These are phyloP conservation scores for Lantana camara DNA, from an alignment of 257 asterid genomes.

Conservation along the genomic window DNA sequence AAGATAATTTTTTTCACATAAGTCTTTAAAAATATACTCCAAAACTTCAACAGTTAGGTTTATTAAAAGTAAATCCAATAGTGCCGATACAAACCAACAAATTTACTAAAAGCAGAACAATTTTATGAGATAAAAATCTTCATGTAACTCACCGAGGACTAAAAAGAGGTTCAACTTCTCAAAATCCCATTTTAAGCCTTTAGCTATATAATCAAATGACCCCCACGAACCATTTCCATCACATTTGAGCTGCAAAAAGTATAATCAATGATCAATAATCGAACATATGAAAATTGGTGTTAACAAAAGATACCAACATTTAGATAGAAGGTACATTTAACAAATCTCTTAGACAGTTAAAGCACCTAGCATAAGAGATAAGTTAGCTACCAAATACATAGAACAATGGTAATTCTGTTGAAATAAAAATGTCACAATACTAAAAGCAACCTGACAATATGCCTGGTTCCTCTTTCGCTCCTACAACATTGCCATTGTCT, in stretches of 20 bases:
- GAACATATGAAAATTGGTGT: background rate
- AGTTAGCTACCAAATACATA: constrained; percentile 10
- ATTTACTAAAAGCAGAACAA: too few relatives aligned
- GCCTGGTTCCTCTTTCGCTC: constrained; percentile 48
- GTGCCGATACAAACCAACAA: too few relatives aligned
- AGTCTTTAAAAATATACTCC: too few relatives aligned
- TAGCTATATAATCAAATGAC: too few relatives aligned
- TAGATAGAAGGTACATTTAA: constrained; percentile 49
- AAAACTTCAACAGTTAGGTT: too few relatives aligned
- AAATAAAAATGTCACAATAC: constrained; percentile 4
- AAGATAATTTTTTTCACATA: too few relatives aligned
- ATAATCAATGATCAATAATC: background rate
- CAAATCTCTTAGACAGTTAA: constrained; percentile 58
- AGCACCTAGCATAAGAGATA: constrained; percentile 49
- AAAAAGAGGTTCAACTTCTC: too few relatives aligned
- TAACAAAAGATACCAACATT: too few relatives aligned
- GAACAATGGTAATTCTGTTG: background rate
- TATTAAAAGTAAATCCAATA: too few relatives aligned
- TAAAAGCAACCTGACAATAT: constrained; percentile 61
- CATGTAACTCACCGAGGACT: too few relatives aligned
- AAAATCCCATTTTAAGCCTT: too few relatives aligned
- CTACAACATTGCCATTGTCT: constrained; percentile 52
- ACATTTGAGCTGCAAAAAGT: constrained; percentile 62
- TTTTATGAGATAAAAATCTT: too few relatives aligned
- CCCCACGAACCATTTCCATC: constrained; percentile 65